Base-by-base conservation (phyloP, 192 early-diverging fungal species). In the Obelidium mucronatum region DNA sequence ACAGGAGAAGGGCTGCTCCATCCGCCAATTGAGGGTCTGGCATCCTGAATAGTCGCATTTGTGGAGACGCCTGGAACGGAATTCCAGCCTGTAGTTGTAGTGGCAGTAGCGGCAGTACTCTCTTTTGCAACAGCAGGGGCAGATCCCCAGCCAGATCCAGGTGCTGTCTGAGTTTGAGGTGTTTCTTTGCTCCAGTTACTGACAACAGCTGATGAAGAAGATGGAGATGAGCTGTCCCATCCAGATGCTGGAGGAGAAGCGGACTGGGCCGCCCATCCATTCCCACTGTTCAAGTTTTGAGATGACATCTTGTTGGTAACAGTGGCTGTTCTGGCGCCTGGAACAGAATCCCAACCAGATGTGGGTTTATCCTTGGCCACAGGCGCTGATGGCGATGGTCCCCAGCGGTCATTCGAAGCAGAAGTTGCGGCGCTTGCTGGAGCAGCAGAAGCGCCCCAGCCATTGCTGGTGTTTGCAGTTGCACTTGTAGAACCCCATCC, bases 311-410 rank as follows among this genome's bases (percentile, higher is more conserved):
- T 24, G 33, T 24, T 33, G 13, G 15, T 60, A 15, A 31, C 15
- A 31, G 58, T 44, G 6, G 42, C 8, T 1, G 28, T 19, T 31
- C 42, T n/a, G 40, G 39, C 28, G 13, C 40, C 67, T 5, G 40
- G 67, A 30, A 53, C 67, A 28, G 67, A 53, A 53, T 26, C 48
- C 67, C 67, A 69, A 31, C 58, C 58, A 48, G 44, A 48, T 19
- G 44, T 15, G 8, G 44, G 44, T 6, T 48, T 48, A n/a, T n/a
- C 19, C 52, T 53, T 53, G 19, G 52, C 52, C 19, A 24, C 24
- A 24, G 19, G 24, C 19, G 24, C 48, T 11, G 11, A 22, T n/a
- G 8, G 48, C 13, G 48, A 51, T 11, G 11, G n/a, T 39, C 64
- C 11, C 36, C 17, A 19, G 8, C 37, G 39, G 59, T 26, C 59